Evolutionary conservation across 2,329 filamentous ascomycete genomes (phyloP).

Genomic region (Kalaharituber pfeilii): DNA sequence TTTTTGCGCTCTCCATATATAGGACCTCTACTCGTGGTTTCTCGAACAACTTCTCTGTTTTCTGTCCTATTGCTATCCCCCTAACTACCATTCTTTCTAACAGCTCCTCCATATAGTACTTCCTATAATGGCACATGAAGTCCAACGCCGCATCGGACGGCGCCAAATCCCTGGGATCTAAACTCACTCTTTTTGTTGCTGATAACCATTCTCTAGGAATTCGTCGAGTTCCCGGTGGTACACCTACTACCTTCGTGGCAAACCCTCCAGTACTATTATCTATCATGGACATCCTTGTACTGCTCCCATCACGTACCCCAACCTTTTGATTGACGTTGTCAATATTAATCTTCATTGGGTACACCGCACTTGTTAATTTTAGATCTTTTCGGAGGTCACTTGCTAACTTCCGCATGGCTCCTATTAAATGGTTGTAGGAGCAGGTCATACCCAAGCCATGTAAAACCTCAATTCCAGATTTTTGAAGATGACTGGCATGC

Average conservation of each 20-base stretch:
- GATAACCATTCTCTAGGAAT: neutral
- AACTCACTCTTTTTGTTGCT: neutral
- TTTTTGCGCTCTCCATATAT: neutral
- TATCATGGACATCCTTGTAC: neutral
- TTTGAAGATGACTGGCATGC: neutral
- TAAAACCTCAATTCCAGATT: neutral
- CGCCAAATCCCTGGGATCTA: neutral
- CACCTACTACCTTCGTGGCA: neutral
- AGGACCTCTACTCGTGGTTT: neutral
- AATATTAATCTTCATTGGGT: neutral
- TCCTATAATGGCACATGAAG: neutral
- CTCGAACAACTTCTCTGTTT: neutral
- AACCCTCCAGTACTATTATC: neutral
- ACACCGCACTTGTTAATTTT: neutral
- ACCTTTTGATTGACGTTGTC: neutral
- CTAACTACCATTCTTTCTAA: neutral
- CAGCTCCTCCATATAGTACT: neutral
- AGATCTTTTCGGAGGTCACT: neutral
- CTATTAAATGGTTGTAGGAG: neutral
- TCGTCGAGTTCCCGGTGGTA: neutral
- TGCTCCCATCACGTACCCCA: neutral
- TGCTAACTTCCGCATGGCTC: neutral
- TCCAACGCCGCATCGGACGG: neutral
- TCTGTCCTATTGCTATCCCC: too few species aligned
- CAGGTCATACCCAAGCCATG: neutral